phyloP scores from a whole-genome alignment of 768 basidiomycete genomes.

The Hygrocybe punicea region DNA sequence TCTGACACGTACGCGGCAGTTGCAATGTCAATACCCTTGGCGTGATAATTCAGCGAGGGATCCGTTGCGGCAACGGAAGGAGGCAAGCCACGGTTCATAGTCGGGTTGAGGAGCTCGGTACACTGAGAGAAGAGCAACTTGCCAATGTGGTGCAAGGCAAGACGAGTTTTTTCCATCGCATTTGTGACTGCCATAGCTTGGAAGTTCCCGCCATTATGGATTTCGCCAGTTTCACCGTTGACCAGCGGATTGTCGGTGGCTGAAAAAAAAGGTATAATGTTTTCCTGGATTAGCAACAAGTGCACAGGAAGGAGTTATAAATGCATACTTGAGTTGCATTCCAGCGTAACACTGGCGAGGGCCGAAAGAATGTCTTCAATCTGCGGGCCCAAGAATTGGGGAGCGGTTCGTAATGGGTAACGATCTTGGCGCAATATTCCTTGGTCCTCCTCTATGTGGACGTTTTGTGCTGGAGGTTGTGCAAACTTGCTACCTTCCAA shows the following conservation, averaged over 20 bases:
- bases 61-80: slow-evolving; percentile 71
- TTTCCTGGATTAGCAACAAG: slow-evolving; percentile 7
- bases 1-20: slow-evolving; percentile 78
- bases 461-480: slow-evolving; percentile 57
- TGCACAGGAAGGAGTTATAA: neutral
- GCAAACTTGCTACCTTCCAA: slow-evolving; percentile 62
- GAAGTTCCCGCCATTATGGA: slow-evolving; percentile 86
- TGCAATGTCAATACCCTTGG: slow-evolving; percentile 77
- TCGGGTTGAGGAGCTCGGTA: slow-evolving; percentile 75
- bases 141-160: slow-evolving; percentile 65
- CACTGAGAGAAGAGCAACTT: slow-evolving; percentile 68
- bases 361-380: slow-evolving; percentile 70
- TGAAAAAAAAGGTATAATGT: slow-evolving; percentile 26
- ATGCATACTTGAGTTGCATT: slow-evolving; percentile 74
- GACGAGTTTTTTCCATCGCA: slow-evolving; percentile 85
- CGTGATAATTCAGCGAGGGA: slow-evolving; percentile 73
- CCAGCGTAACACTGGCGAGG: slow-evolving; percentile 55
- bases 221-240: slow-evolving; percentile 60
- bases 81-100: slow-evolving; percentile 78
- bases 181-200: slow-evolving; percentile 75
- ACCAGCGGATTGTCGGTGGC: slow-evolving; percentile 83
- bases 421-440: slow-evolving; percentile 74
- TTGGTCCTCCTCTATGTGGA: slow-evolving; percentile 61
- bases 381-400: slow-evolving; percentile 79
- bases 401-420: slow-evolving; percentile 62